Base-by-base conservation (phyloP, 2,329 filamentous ascomycete species). In the Nemania sp. region DNA sequence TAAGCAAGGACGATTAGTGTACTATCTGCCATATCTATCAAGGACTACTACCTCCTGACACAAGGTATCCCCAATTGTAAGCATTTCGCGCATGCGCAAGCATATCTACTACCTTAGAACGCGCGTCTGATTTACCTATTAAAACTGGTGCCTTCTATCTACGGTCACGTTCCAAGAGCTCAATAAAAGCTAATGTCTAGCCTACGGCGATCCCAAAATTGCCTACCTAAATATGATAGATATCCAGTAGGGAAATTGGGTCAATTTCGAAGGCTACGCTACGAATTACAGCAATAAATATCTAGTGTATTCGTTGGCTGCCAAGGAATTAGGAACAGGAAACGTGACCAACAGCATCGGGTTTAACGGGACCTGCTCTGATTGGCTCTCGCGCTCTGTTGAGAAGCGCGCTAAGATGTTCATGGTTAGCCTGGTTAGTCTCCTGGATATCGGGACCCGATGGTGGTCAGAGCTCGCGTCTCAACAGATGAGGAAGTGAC, bases 401-500 rank as follows among this genome's bases (percentile, higher is more conserved):
- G 61, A 60, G 61, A 3, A 42, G 4, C 10, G 1, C 15, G 42
- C 61, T 57, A 63, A 25, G 17, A 47, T 40, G 3, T 37, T 13
- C 6, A 47, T 2, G 37, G 49, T 46, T 47, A 48, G 11, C 5
- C 35, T 11, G 35, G 35, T n/a, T n/a, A 39, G 35, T 39, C 35
- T 39, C 25, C 25, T 29, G 4, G 25, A 7, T 29, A 29, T 29
- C 13, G 34, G 55, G 52, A 50, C 32, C 59, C 21, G 39, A 58
- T 5, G 18, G 42, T 62, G 62, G 49, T 54, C 59, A 40, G 55
- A 54, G 59, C 62, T 53, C n/a, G 13, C 15, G n/a, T 60, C 62
- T 64, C 63, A 65, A 65, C 63, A 60, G 56, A 49, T 65, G 63
- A 59, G 63, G 51, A 62, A 50, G 52, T 51, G 45, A 45, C 12